These are phyloP conservation scores for Solanum etuberosum DNA, from an alignment of 257 asterid species.

Conservation along the genomic window DNA sequence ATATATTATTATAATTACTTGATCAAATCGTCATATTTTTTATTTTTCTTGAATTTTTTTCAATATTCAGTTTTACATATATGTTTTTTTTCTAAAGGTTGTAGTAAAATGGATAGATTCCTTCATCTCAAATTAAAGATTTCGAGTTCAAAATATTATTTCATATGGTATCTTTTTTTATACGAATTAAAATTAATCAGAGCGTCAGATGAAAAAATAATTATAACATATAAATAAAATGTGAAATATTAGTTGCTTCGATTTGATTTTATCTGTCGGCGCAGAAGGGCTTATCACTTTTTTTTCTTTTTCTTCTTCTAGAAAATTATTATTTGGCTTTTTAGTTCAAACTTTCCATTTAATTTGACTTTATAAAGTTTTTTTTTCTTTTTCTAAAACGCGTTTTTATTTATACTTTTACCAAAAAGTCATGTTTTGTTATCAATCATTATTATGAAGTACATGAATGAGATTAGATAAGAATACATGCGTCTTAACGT, in stretches of 20 bases:
- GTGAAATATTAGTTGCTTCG: neutral
- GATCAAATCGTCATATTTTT: neutral
- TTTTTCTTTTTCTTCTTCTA: neutral
- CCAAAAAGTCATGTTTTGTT: neutral
- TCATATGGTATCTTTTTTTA: too few species aligned
- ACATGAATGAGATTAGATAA: neutral
- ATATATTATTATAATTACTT: neutral
- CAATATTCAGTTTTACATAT: too few species aligned
- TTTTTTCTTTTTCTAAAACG: neutral
- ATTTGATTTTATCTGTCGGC: neutral
- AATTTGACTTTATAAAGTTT: neutral
- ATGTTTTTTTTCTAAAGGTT: too few species aligned
- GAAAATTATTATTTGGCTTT: neutral
- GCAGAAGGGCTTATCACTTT: neutral
- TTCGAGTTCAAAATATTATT: too few species aligned
- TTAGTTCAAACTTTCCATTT: neutral
- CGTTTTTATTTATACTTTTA: neutral
- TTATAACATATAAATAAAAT: too few species aligned
- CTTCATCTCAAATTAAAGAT: too few species aligned
- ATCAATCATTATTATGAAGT: neutral
- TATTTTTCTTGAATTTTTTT: neutral
- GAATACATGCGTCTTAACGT: neutral
- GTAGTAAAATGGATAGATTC: too few species aligned
- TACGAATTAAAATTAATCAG: too few species aligned
- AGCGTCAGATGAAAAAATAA: too few species aligned